Evolutionary conservation across 768 basidiomycete genomes (phyloP), one percentile per base, ranked within the genome.

Genomic region (Tephrocybe sp.): DNA sequence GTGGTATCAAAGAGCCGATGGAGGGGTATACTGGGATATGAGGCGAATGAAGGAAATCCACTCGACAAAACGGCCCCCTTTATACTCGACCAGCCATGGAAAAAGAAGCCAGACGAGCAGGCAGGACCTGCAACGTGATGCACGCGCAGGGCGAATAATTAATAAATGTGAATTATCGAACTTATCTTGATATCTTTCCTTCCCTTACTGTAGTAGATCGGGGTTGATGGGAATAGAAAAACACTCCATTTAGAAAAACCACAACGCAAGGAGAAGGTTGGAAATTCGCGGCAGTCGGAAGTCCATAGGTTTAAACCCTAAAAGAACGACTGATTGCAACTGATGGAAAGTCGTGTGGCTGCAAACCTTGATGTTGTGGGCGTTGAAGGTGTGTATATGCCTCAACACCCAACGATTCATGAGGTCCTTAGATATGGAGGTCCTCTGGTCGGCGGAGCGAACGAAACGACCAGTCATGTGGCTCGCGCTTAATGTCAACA

Each of bases 51-150:
- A 27, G 30, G 22, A 42, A n/a, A 12, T 25, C 24, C 10, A 15
- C 30, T 49, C 30, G 13, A 47, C 21, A 43, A 31, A 43, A 7
- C n/a, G 40, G 24, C 16, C 33, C 36, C 42, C 43, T 49, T 52
- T 55, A 49, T 55, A 55, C 15, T 34, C 34, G 11, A 42, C 25
- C 5, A 18, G 16, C 9, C 24, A 43, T 45, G 34, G 21, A 30
- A 34, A 43, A 50, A 49, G 54, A 50, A 51, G 46, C 45, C n/a
- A n/a, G n/a, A n/a, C n/a, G n/a, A n/a, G n/a, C n/a, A n/a, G 18
- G 7, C 23, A 27, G 19, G n/a, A 21, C 15, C 30, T 19, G n/a
- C 21, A 25, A 12, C n/a, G 46, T 29, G 18, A 37, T 34, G 47
- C 31, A 8, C 50, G 46, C 42, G 53, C 48, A 10, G 38, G 41